Evolutionary conservation across 352 stramenopile genomes (phyloP).

Genomic region (Aphanomyces cochlioides): DNA sequence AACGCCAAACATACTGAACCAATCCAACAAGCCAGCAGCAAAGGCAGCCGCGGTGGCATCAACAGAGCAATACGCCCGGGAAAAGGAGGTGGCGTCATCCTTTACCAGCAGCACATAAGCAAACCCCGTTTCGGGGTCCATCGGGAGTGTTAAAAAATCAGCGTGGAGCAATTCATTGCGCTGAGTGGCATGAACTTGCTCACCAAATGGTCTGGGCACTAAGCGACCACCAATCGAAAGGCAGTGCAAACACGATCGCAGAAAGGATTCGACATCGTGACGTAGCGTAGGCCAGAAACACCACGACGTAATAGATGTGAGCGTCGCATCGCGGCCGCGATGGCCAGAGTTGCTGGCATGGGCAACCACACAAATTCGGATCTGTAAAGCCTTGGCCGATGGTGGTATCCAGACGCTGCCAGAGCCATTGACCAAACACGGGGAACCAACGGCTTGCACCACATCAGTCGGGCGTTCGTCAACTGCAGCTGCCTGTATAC

Average conservation of each 20-base stretch:
- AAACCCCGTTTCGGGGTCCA: neutral
- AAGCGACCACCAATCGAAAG: slow-evolving; percentile 16
- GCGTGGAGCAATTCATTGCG: slow-evolving; percentile 42
- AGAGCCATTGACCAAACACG: neutral
- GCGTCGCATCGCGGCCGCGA: neutral
- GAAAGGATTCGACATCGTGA: slow-evolving; percentile 26
- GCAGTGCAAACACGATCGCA: slow-evolving; percentile 22
- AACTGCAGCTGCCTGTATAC: neutral
- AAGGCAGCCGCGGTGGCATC: too few species aligned
- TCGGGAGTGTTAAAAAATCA: slow-evolving; percentile 36
- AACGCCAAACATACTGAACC: slow-evolving; percentile 6
- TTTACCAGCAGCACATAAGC: neutral
- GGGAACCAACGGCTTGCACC: neutral
- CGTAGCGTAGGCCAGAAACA: slow-evolving; percentile 20
- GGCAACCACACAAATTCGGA: neutral
- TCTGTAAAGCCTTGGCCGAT: neutral
- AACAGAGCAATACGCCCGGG: too few species aligned
- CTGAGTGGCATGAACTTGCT: slow-evolving; percentile 33
- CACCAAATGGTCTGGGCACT: slow-evolving; percentile 31
- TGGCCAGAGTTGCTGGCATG: neutral
- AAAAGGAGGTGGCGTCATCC: neutral
- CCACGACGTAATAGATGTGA: neutral
- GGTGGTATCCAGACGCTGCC: neutral
- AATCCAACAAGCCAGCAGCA: neutral
- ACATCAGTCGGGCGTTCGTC: neutral